Conservation (phyloP, 2,329 filamentous ascomycete species). For the Aspergillus eucalypticola region DNA sequence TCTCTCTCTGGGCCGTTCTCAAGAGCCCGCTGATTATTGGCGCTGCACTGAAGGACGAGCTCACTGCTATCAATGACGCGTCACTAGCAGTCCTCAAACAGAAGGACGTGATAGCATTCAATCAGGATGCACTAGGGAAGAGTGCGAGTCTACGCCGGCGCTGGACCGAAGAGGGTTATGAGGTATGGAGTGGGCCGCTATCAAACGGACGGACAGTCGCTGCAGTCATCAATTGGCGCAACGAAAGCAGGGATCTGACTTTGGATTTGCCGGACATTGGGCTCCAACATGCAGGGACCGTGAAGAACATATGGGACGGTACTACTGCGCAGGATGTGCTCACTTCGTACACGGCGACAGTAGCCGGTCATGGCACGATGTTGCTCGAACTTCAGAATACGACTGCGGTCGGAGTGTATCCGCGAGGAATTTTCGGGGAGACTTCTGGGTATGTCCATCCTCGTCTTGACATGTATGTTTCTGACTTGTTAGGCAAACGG, state of each 20-base stretch:
- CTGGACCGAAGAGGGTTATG: slow-evolving; percentile 52
- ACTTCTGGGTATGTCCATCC: slow-evolving; percentile 18
- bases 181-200: slow-evolving; percentile 54
- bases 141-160: slow-evolving; percentile 54
- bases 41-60: slow-evolving; percentile 41
- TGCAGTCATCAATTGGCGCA: slow-evolving; percentile 54
- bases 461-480: not conserved
- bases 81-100: slow-evolving; percentile 52
- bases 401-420: slow-evolving; percentile 24
- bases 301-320: slow-evolving; percentile 34
- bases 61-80: slow-evolving; percentile 36
- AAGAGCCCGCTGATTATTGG: slow-evolving; percentile 56
- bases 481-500: slow-evolving; percentile 5
- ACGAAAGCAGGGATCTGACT: slow-evolving; percentile 45
- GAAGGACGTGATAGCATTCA: slow-evolving; percentile 58
- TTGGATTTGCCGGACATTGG: slow-evolving; percentile 48
- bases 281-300: slow-evolving; percentile 38
- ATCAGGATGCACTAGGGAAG: slow-evolving; percentile 57
- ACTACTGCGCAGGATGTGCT: slow-evolving; percentile 20
- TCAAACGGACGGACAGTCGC: slow-evolving; percentile 47
- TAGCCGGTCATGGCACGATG: slow-evolving; percentile 33
- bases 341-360: slow-evolving; percentile 28
- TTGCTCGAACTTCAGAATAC: slow-evolving; percentile 34
- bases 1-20: slow-evolving; percentile 55
- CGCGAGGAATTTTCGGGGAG: slow-evolving; percentile 15